phyloP scores from a whole-genome alignment of 495 filamentous ascomycete species.

The Emericellopsis terricola region DNA sequence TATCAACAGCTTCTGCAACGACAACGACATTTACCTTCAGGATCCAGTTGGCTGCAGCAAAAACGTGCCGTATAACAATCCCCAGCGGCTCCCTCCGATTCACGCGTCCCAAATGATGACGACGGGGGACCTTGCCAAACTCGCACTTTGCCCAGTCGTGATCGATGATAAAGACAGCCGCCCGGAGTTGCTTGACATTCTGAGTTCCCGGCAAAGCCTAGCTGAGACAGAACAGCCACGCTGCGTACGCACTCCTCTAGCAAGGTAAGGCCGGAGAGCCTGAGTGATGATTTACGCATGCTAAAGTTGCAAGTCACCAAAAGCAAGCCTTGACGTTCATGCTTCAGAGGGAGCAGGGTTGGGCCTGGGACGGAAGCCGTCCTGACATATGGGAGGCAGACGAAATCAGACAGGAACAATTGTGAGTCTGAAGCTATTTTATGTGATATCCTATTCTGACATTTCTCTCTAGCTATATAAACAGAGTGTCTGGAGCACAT shows the following conservation, averaged over 20 bases:
- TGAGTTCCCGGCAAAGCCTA: slow-evolving; percentile 4
- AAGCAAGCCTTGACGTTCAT: slow-evolving; percentile 27
- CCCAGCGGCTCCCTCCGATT: slow-evolving; percentile 18
- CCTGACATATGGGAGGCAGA: slow-evolving; percentile 10
- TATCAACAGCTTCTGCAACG: slow-evolving; percentile 14
- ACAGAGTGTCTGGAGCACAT: slow-evolving; percentile 7
- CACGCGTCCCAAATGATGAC: slow-evolving; percentile 5
- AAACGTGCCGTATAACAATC: slow-evolving; percentile 23
- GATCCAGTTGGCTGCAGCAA: slow-evolving; percentile 15
- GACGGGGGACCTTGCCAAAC: neutral
- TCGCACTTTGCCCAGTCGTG: neutral
- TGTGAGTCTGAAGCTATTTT: slow-evolving; percentile 2
- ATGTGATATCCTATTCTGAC: neutral
- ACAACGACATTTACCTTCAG: slow-evolving; percentile 18
- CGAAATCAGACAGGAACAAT: slow-evolving; percentile 4
- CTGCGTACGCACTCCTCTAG: slow-evolving; percentile 11
- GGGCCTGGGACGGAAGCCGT: slow-evolving; percentile 7
- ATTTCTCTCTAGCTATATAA: slow-evolving; percentile 9
- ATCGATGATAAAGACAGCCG: neutral
- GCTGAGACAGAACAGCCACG: slow-evolving; percentile 12
- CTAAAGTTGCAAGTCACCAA: slow-evolving; percentile 15
- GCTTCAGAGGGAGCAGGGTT: slow-evolving; percentile 18
- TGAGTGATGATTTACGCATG: neutral
- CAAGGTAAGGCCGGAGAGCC: slow-evolving; percentile 10
- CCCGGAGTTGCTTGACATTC: slow-evolving; percentile 5